phyloP scores from a whole-genome alignment of 169 alveolate genomes.

The Babesia bigemina region DNA sequence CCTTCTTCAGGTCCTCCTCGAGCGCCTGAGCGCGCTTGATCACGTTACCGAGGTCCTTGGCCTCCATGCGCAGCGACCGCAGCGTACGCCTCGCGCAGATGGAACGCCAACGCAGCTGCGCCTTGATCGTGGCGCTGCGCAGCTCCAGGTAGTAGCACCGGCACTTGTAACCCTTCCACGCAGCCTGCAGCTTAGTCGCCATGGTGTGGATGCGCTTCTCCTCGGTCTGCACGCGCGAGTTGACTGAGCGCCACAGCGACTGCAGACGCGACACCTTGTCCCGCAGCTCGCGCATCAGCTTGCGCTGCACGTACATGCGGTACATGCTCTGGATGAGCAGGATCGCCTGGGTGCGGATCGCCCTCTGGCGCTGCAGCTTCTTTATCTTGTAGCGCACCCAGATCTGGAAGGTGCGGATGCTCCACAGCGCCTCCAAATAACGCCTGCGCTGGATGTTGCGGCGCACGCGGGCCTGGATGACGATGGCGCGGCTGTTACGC shows the following conservation, averaged over 20 bases:
- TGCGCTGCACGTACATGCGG: constrained; percentile 53
- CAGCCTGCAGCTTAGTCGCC: constrained; percentile 80
- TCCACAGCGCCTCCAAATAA: constrained; percentile 43
- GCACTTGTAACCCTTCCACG: constrained; percentile 71
- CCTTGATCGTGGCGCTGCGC: constrained; percentile 65
- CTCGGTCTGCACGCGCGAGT: constrained; percentile 30
- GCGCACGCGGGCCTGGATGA: constrained; percentile 69
- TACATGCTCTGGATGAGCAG: constrained; percentile 51
- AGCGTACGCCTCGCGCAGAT: constrained; percentile 79
- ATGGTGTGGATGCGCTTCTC: constrained; percentile 39
- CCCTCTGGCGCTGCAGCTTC: constrained; percentile 36
- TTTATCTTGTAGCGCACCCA: constrained; percentile 65
- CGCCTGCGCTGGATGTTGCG: constrained; percentile 45
- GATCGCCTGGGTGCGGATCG: constrained; percentile 20
- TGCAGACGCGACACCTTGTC: constrained; percentile 32
- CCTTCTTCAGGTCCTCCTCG: constrained; percentile 75
- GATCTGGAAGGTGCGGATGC: constrained; percentile 67
- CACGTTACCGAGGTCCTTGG: constrained; percentile 75
- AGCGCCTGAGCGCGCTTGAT: constrained; percentile 68
- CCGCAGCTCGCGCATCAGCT: constrained; percentile 9
- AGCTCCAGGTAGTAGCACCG: constrained; percentile 57
- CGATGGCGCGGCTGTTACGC: constrained; percentile 56
- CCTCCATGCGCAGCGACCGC: constrained; percentile 79
- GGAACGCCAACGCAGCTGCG: constrained; percentile 79
- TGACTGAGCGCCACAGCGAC: constrained; percentile 34